Evolutionary conservation across 129 eudicot species (phyloP).

Genomic region (Smallanthus sonchifolius): DNA sequence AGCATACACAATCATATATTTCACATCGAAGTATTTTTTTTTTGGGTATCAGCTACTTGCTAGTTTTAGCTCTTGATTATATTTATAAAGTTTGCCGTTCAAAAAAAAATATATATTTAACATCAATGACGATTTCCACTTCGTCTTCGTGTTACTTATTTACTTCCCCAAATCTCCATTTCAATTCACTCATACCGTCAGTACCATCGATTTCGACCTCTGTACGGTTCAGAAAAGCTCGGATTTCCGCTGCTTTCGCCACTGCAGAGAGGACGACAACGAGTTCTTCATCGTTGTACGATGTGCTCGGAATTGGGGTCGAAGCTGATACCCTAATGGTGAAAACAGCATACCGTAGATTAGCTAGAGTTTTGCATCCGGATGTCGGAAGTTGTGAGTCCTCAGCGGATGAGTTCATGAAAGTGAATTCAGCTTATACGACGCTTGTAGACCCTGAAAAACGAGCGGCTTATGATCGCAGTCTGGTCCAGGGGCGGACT

Average conservation of each 20-base stretch:
- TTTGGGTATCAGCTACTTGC: no score
- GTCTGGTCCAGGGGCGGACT: slow-evolving; percentile 24
- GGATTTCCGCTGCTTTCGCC: neutral
- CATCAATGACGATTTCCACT: neutral
- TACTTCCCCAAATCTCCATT: neutral
- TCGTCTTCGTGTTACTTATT: neutral
- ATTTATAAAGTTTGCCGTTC: no score
- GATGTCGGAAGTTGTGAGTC: slow-evolving; percentile 41
- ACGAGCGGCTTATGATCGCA: slow-evolving; percentile 55
- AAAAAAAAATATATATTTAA: no score
- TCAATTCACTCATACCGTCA: neutral
- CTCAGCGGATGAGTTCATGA: slow-evolving; percentile 48
- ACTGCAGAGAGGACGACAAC: neutral
- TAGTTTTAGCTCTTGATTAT: no score
- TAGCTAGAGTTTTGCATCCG: slow-evolving; percentile 67
- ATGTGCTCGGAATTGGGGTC: slow-evolving; percentile 17
- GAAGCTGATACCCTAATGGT: slow-evolving; percentile 18
- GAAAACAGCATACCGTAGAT: slow-evolving; percentile 30
- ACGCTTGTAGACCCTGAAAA: slow-evolving; percentile 57
- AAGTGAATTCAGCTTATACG: slow-evolving; percentile 49
- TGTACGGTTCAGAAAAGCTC: neutral
- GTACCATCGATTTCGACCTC: neutral
- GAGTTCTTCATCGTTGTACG: slow-evolving; percentile 11
- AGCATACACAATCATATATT: no score
- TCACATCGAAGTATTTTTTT: no score